Percentiles rank a stretch among this genome's conserved stretches.
Evolutionary conservation across 177 flowering plant genomes (phyloP).

Genomic region (Vitis hybrid): DNA sequence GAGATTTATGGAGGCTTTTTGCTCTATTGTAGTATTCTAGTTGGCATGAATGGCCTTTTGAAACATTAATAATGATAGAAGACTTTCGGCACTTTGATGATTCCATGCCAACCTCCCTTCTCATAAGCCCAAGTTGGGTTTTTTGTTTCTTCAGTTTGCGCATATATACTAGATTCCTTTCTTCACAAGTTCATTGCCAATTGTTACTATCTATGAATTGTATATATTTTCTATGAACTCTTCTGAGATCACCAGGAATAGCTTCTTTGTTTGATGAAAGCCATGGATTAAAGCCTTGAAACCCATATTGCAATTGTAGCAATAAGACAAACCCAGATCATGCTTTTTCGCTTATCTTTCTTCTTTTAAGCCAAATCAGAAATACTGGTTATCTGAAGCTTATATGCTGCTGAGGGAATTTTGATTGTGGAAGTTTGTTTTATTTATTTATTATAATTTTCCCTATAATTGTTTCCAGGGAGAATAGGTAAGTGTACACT

Average conservation of each 20-base stretch:
- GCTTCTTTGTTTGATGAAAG: slow-evolving; percentile 1
- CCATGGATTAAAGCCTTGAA: neutral
- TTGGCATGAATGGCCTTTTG: neutral
- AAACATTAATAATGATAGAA: neutral
- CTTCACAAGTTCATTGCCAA: neutral
- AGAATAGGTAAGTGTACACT: slow-evolving; percentile 7
- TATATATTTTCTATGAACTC: neutral
- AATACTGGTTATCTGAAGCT: neutral
- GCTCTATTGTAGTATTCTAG: neutral
- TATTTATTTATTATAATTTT: neutral
- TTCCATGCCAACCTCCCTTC: neutral
- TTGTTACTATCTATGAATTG: neutral
- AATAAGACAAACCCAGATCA: neutral
- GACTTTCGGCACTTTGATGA: neutral
- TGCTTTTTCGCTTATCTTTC: too few species aligned
- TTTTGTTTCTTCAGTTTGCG: neutral
- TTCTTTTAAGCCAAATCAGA: too few species aligned
- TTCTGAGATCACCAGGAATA: neutral
- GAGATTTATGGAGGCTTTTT: neutral
- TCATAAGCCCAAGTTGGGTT: neutral
- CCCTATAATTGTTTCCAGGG: slow-evolving; percentile 1
- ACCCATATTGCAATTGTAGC: neutral
- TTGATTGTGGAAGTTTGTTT: too few species aligned
- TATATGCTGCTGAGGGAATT: neutral
- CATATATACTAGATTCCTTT: neutral